Base-by-base conservation (phyloP, 1,284 basidiomycete species). In the Gymnopus androsaceus region DNA sequence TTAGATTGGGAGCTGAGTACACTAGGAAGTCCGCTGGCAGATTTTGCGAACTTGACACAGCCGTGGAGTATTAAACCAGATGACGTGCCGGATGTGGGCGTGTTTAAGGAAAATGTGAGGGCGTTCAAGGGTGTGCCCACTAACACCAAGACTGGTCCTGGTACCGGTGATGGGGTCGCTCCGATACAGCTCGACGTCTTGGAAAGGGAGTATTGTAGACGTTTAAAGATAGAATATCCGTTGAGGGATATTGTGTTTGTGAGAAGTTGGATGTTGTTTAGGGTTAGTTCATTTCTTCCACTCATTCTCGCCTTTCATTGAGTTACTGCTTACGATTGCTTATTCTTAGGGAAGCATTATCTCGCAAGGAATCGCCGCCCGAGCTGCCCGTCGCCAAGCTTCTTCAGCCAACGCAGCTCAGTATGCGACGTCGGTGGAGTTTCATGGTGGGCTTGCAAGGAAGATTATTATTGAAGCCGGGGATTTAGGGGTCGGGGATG, bases 1-100 rank as follows among this genome's bases (percentile, higher is more conserved):
- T 75, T 98, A 47, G 95, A 98, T 69, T 98, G 95, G 95, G 95
- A 98, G 68, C 75, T 98, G 36, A 95, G 92, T 65, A 98, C 96
- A 1, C 79, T 97, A 15, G 94, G 94, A 7, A 92, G 88, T 64
- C 89, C 90, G 30, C 87, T 92, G 66, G 92, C 92, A n/a, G 95
- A 98, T 68, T 78, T 98, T 2, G 94, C 85, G 1, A 98, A 98
- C 72, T 73, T 98, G 48, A 88, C 93, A 0, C 85, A 92, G 65
- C 91, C 92, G 3, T 95, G 91, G 90, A 76, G 85, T 6, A 78
- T 94, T 50, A 80, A 87, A 44, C 69, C 77, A 21, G 72, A 69
- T 4, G 60, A 78, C 54, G 58, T 81, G 21, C 72, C 73, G 4
- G 23, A 31, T 9, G 41, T 31, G 4, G 42, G 42, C 1, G 7